A percentile compares a stretch with the other conserved stretches of the same genome.
Conservation (phyloP, 345 rosid species). For the Rhodamnia argentea region DNA sequence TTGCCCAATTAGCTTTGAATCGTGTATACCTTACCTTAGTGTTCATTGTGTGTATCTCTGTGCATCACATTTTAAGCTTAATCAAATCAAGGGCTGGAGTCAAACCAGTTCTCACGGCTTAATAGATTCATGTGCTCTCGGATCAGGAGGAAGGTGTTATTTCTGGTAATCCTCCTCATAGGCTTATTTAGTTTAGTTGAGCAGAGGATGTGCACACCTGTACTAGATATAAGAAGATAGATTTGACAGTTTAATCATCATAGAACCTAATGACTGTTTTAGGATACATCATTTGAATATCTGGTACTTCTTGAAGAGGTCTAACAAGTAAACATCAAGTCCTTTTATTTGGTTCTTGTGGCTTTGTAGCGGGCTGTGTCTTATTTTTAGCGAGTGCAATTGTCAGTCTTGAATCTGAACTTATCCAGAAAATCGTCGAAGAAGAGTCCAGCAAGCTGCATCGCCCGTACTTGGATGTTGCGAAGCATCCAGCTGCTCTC, state of each 20-base stretch:
- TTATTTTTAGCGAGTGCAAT: not conserved
- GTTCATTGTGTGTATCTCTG: too few relatives aligned
- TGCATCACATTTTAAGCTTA: not conserved
- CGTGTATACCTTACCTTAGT: too few relatives aligned
- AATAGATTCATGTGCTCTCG: not conserved
- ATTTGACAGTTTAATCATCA: too few relatives aligned
- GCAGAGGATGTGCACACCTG: too few relatives aligned
- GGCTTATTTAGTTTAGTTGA: not conserved
- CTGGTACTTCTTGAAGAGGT: accelerated
- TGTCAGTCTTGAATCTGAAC: not conserved
- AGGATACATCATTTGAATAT: not conserved
- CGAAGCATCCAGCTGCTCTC: not conserved
- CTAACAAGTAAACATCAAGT: not conserved
- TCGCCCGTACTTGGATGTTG: not conserved
- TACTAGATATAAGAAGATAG: not conserved
- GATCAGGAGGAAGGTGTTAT: too few relatives aligned
- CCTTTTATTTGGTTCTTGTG: not conserved
- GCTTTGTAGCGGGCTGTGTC: too few relatives aligned
- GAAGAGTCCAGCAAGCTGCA: constrained; percentile 4
- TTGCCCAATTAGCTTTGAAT: too few relatives aligned
- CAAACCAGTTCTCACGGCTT: not conserved
- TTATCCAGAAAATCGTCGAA: constrained; percentile 1
- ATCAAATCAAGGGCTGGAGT: not conserved
- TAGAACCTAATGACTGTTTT: too few relatives aligned
- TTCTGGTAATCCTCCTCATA: not conserved